phyloP scores from a whole-genome alignment of 371 early-diverging fungal species.

The Lichtheimia hyalospora region DNA sequence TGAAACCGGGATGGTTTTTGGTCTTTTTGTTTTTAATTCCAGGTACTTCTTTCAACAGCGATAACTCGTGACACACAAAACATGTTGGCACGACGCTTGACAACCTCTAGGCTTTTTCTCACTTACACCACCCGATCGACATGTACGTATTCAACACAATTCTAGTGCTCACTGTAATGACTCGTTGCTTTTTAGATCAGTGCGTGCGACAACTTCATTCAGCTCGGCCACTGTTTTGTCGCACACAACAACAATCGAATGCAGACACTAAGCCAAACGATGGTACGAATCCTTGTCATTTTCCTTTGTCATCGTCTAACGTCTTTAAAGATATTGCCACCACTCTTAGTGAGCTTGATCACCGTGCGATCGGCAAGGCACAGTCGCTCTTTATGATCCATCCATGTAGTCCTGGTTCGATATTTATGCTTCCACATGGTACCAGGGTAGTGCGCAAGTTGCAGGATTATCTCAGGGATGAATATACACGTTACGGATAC shows the following conservation, averaged over 20 bases:
- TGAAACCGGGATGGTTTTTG: too few species aligned
- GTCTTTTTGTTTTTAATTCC: too few species aligned
- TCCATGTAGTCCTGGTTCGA: constrained; percentile 86
- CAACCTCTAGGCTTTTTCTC: neutral
- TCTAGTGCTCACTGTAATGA: too few species aligned
- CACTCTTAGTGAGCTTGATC: constrained; percentile 65
- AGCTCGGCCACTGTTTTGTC: neutral
- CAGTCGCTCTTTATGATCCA: constrained; percentile 75
- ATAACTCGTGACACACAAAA: neutral
- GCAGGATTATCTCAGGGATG: constrained; percentile 61
- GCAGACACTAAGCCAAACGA: too few species aligned
- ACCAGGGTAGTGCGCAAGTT: constrained; percentile 85
- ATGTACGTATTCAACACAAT: too few species aligned
- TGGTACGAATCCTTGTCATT: too few species aligned
- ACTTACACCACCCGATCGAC: too few species aligned
- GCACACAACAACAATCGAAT: too few species aligned
- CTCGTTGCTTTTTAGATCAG: too few species aligned
- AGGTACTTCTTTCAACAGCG: constrained; percentile 1
- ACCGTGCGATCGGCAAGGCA: constrained; percentile 92
- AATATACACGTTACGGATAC: constrained; percentile 91
- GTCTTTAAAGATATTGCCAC: neutral
- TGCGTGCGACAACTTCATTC: neutral
- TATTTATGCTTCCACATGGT: constrained; percentile 96
- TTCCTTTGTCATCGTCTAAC: neutral
- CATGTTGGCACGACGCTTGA: constrained; percentile 1